Evolutionary conservation across 2,329 filamentous ascomycete species (phyloP).

Genomic region (Ophiobolus disseminans): DNA sequence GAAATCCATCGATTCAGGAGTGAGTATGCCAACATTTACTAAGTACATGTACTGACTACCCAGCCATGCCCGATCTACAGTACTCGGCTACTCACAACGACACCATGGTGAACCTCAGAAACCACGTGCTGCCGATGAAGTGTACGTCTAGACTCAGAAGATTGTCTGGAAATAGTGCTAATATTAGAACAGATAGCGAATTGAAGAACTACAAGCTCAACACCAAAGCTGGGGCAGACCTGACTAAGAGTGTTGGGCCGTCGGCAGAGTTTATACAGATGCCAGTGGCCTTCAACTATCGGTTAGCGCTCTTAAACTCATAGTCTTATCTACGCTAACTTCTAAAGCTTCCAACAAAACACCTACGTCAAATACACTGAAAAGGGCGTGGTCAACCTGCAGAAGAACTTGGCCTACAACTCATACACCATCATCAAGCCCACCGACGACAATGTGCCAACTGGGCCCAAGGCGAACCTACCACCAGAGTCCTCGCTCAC

Average conservation of each 20-base stretch:
- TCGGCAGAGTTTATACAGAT: conserved; percentile 80
- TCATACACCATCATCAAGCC: conserved; percentile 63
- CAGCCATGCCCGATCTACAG: conserved; percentile 83
- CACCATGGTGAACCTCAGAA: conserved; percentile 74
- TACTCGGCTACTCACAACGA: conserved; percentile 72
- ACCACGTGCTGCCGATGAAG: conserved; percentile 74
- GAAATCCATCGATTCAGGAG: conserved; percentile 87
- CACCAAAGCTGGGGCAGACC: conserved; percentile 57
- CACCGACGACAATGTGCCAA: conserved; percentile 68
- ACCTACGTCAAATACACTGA: conserved; percentile 70
- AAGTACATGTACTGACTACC: conserved; percentile 19
- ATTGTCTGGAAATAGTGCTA: background rate
- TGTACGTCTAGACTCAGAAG: conserved; percentile 59
- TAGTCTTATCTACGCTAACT: background rate
- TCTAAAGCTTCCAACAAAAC: conserved; percentile 79
- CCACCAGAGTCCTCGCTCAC: conserved; percentile 59
- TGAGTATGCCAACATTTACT: conserved; percentile 33
- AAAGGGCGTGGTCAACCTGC: conserved; percentile 43
- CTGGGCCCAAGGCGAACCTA: conserved; percentile 64
- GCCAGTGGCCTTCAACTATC: conserved; percentile 72
- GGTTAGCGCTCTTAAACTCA: conserved; percentile 40
- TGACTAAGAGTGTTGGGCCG: conserved; percentile 74
- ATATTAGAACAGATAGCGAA: conserved; percentile 56
- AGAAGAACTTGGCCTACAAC: conserved; percentile 33
- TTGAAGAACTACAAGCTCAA: conserved; percentile 67